These are phyloP conservation scores for Kandelia obovata DNA, from an alignment of 345 rosid genomes.

Conservation along the genomic window DNA sequence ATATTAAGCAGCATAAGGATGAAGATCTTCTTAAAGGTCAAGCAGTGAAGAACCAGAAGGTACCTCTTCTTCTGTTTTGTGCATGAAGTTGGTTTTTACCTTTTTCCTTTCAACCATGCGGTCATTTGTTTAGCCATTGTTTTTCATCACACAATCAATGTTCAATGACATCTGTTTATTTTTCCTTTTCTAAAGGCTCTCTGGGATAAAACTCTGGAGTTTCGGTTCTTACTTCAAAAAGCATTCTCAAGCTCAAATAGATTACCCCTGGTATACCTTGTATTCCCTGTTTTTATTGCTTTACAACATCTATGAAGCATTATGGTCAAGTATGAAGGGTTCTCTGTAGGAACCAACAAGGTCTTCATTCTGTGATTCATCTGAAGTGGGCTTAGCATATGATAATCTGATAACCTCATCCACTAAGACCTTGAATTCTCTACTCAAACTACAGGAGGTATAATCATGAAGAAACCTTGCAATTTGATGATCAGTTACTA, in stretches of 20 bases:
- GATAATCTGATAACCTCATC: conserved; percentile 56
- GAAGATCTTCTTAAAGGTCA: conserved; percentile 86
- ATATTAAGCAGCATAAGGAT: conserved; percentile 67
- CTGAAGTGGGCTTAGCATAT: conserved; percentile 59
- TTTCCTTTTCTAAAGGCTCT: conserved; percentile 43
- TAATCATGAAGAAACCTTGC: conserved; percentile 5
- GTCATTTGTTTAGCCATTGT: no score
- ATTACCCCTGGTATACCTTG: conserved; percentile 59
- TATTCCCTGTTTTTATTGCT: neutral
- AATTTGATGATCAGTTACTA: neutral
- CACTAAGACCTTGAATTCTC: conserved; percentile 68
- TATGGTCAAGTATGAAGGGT: conserved; percentile 7
- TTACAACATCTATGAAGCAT: neutral
- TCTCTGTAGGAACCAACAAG: conserved; percentile 58
- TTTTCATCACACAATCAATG: neutral
- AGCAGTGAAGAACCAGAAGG: conserved; percentile 93
- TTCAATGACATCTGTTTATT: neutral
- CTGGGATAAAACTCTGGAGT: conserved; percentile 79
- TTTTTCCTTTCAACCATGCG: no score
- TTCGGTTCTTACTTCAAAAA: conserved; percentile 88
- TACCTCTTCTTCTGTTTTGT: conserved; percentile 12
- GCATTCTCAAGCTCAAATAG: conserved; percentile 70
- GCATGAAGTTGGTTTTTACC: neutral
- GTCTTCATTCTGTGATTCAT: conserved; percentile 57
- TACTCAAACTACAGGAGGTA: conserved; percentile 78